Conservation (phyloP, 1,139 yeast species). For the Lodderomyces pseudojiufengensis region DNA sequence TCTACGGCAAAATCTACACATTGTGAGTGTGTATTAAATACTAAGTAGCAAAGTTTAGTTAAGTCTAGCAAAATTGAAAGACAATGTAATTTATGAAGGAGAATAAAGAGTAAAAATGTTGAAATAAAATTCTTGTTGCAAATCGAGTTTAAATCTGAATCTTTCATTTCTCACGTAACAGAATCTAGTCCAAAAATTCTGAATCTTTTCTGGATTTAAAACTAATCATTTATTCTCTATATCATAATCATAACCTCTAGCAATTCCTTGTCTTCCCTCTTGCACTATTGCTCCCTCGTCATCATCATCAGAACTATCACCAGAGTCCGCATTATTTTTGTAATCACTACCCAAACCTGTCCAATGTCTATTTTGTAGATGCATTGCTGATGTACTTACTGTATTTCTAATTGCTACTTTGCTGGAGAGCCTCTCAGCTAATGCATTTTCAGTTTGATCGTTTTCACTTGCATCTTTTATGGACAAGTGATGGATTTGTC, state of each 20-base stretch:
- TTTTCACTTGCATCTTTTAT: constrained; percentile 36
- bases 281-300: constrained; percentile 69
- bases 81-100: too few relatives aligned
- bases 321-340: constrained; percentile 25
- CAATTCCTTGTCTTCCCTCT: constrained; percentile 82
- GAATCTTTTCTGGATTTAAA: too few relatives aligned
- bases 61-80: too few relatives aligned
- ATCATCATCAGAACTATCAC: constrained; percentile 38
- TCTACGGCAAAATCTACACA: too few relatives aligned
- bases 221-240: too few relatives aligned
- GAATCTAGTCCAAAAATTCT: too few relatives aligned
- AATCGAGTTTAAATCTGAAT: too few relatives aligned
- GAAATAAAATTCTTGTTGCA: too few relatives aligned
- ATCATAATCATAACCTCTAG: constrained; percentile 64
- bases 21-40: too few relatives aligned
- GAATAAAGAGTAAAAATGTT: too few relatives aligned
- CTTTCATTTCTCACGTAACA: too few relatives aligned
- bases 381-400: constrained; percentile 83
- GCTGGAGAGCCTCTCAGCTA: constrained; percentile 58
- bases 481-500: constrained; percentile 62
- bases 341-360: constrained; percentile 89
- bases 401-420: constrained; percentile 69
- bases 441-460: constrained; percentile 22
- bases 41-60: too few relatives aligned
- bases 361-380: constrained; percentile 76